These are phyloP conservation scores for Lipomyces spencermartinsiae DNA, from an alignment of 805 yeast genomes.

Conservation along the genomic window DNA sequence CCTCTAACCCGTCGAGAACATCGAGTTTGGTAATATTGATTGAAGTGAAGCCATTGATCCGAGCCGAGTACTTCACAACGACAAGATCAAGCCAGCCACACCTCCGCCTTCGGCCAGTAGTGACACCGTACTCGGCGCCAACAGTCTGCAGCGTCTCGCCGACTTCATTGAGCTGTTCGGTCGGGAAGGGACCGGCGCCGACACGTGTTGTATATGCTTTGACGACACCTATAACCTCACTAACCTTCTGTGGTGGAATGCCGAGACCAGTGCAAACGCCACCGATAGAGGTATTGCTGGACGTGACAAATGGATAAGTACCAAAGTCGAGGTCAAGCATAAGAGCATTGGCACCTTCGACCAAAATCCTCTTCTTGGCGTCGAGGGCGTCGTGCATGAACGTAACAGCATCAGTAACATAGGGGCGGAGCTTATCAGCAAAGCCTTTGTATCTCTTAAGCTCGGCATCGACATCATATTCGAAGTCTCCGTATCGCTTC, in stretches of 20 bases:
- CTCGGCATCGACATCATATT: constrained; percentile 82
- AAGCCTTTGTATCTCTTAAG: constrained; percentile 75
- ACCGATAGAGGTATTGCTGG: constrained; percentile 95
- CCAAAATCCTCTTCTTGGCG: constrained; percentile 81
- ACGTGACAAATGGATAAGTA: constrained; percentile 96
- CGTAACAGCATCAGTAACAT: constrained; percentile 89
- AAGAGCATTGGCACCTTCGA: constrained; percentile 98
- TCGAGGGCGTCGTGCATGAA: constrained; percentile 75
- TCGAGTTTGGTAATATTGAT: constrained; percentile 94
- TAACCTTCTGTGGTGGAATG: constrained; percentile 85
- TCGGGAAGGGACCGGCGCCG: constrained; percentile 99
- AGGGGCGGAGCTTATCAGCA: constrained; percentile 79
- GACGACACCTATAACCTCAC: constrained; percentile 90
- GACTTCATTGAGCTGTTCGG: constrained; percentile 86
- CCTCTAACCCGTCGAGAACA: constrained; percentile 87
- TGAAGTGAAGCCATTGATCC: constrained; percentile 93
- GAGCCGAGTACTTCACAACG: constrained; percentile 86
- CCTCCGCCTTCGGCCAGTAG: constrained; percentile 98
- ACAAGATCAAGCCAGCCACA: constrained; percentile 99
- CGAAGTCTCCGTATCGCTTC: constrained; percentile 92
- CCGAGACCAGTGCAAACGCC: constrained; percentile 98
- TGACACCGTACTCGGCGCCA: constrained; percentile 97
- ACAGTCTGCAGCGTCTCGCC: constrained; percentile 89
- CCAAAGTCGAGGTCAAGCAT: constrained; percentile 98
- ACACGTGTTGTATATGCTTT: constrained; percentile 99